Evolutionary conservation across 371 early-diverging fungal genomes (phyloP).

Genomic region (Mortierella sp.): DNA sequence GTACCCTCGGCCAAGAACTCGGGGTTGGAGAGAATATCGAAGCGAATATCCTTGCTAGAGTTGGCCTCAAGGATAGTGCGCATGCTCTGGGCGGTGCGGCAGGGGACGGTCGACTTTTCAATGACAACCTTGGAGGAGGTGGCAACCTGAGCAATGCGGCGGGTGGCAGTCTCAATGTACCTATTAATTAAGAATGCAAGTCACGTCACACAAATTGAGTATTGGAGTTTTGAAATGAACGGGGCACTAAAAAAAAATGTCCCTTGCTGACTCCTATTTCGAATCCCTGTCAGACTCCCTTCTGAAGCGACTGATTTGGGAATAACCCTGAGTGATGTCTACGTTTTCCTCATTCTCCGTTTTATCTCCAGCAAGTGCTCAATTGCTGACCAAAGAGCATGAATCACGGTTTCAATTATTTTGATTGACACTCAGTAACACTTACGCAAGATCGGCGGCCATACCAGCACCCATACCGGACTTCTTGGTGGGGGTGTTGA

Average conservation of each 20-base stretch:
- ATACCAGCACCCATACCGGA: slow-evolving; percentile 83
- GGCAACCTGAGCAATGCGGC: slow-evolving; percentile 90
- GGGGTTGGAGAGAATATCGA: slow-evolving; percentile 95
- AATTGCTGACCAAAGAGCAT: not conserved
- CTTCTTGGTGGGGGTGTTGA: slow-evolving; percentile 92
- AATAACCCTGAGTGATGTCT: not conserved
- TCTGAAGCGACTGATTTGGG: not conserved
- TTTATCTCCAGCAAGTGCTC: not conserved
- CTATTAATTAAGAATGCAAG: slow-evolving; percentile 51
- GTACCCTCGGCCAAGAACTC: slow-evolving; percentile 98
- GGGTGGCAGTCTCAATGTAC: slow-evolving; percentile 89
- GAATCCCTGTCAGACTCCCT: not conserved
- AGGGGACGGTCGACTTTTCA: slow-evolving; percentile 97
- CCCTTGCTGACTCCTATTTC: not conserved
- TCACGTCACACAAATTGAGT: not conserved
- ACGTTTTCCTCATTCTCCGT: not conserved
- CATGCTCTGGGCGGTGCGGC: slow-evolving; percentile 93
- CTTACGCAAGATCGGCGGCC: slow-evolving; percentile 90
- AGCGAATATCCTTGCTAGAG: slow-evolving; percentile 76
- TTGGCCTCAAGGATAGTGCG: slow-evolving; percentile 90
- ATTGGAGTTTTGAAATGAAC: not conserved
- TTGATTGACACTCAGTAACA: slow-evolving; percentile 7
- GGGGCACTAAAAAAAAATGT: not conserved
- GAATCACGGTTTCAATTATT: not conserved
- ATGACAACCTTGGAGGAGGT: slow-evolving; percentile 90